Percentiles rank a stretch among this genome's conserved stretches.
phyloP scores from a whole-genome alignment of 1,284 basidiomycete genomes.

The Singerocomus inundabilis region DNA sequence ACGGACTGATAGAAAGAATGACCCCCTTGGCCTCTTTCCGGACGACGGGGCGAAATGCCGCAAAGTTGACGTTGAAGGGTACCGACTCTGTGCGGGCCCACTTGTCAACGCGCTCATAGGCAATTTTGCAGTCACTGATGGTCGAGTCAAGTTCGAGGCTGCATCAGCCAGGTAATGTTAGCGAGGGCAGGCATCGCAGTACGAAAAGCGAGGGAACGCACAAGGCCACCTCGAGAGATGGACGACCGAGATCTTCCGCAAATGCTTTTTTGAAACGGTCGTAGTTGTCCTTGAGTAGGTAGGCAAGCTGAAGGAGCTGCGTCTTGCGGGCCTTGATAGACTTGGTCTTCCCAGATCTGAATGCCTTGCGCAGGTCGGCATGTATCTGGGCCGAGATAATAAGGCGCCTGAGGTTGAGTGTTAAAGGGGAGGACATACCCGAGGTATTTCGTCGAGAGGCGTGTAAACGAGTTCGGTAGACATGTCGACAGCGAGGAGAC shows the following conservation, averaged over 20 bases:
- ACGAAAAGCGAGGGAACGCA: slow-evolving; percentile 41
- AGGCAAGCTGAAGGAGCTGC: slow-evolving; percentile 64
- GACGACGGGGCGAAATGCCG: slow-evolving; percentile 59
- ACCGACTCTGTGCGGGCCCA: slow-evolving; percentile 74
- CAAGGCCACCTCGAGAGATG: slow-evolving; percentile 54
- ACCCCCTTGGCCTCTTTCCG: slow-evolving; percentile 79
- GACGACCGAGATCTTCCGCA: slow-evolving; percentile 56
- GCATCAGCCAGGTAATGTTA: not conserved
- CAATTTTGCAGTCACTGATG: slow-evolving; percentile 59
- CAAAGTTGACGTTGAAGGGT: slow-evolving; percentile 53
- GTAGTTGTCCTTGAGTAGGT: slow-evolving; percentile 66
- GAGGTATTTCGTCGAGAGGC: slow-evolving; percentile 42
- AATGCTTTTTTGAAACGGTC: slow-evolving; percentile 55
- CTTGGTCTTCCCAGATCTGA: slow-evolving; percentile 57
- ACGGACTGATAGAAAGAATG: slow-evolving; percentile 63
- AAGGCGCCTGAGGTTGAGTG: not conserved
- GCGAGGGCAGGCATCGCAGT: no score
- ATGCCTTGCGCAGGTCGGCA: slow-evolving; percentile 47
- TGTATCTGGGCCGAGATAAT: slow-evolving; percentile 44
- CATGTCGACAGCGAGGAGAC: no score
- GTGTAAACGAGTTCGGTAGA: slow-evolving; percentile 30
- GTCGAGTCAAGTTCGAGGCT: slow-evolving; percentile 58
- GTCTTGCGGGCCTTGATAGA: slow-evolving; percentile 62
- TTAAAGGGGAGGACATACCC: slow-evolving; percentile 24
- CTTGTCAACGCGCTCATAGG: slow-evolving; percentile 67